phyloP scores from a whole-genome alignment of 495 filamentous ascomycete species.

The Neurospora discreta region DNA sequence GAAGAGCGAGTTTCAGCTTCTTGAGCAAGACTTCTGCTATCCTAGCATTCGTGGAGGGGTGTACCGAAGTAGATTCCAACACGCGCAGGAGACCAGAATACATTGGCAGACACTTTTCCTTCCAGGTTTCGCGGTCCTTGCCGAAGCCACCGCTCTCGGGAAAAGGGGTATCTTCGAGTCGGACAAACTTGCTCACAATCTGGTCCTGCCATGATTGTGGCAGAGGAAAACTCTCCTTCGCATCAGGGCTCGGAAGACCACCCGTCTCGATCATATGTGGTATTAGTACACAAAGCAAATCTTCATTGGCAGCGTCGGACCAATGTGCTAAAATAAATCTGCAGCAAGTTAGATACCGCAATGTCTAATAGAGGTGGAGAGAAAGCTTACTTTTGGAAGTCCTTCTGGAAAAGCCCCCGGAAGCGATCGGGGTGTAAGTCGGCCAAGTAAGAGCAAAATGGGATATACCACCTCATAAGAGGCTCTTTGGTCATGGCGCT shows the following conservation, averaged over 20 bases:
- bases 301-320: constrained; percentile 49
- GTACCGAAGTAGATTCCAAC: constrained; percentile 35
- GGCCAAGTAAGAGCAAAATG: constrained; percentile 71
- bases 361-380: neutral
- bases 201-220: constrained; percentile 60
- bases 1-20: constrained; percentile 46
- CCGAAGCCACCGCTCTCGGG: constrained; percentile 42
- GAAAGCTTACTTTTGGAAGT: constrained; percentile 58
- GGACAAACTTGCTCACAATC: constrained; percentile 53
- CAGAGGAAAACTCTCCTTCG: constrained; percentile 46
- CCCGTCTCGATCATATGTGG: constrained; percentile 53
- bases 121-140: constrained; percentile 42
- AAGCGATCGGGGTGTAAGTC: constrained; percentile 68
- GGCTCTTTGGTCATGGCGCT: constrained; percentile 50
- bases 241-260: constrained; percentile 32
- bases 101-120: constrained; percentile 43
- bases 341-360: constrained; percentile 16
- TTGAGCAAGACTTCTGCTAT: constrained; percentile 44
- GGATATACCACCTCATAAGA: constrained; percentile 59
- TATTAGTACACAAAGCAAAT: constrained; percentile 56
- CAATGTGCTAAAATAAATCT: constrained; percentile 67
- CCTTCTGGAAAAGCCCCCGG: constrained; percentile 59
- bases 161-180: constrained; percentile 42
- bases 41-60: constrained; percentile 41
- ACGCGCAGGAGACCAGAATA: constrained; percentile 43